A percentile compares a stretch with the other conserved stretches of the same genome.
Evolutionary conservation across 2,329 filamentous ascomycete species (phyloP).

Genomic region (Sphaerostilbella broomeana): DNA sequence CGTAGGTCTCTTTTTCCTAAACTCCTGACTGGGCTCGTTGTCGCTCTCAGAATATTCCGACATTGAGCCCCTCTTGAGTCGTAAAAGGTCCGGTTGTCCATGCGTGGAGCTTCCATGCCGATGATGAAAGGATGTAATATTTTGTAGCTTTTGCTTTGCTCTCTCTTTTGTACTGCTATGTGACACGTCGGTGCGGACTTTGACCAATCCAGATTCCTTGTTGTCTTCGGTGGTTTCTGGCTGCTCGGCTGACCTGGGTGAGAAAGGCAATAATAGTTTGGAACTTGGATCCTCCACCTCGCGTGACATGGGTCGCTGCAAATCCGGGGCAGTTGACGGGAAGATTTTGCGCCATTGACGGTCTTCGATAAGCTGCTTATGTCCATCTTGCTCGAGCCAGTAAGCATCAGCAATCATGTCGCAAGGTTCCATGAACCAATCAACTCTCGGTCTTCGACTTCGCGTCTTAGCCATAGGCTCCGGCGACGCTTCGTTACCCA

Average conservation of each 20-base stretch:
- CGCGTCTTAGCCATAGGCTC: constrained; percentile 46
- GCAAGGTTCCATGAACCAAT: constrained; percentile 77
- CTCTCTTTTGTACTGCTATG: constrained; percentile 51
- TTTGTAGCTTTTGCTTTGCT: constrained; percentile 54
- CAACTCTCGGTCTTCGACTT: constrained; percentile 64
- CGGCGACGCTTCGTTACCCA: constrained; percentile 35
- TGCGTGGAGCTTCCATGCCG: constrained; percentile 45
- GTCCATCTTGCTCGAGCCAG: constrained; percentile 78
- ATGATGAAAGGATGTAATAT: constrained; percentile 45
- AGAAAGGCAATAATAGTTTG: constrained; percentile 20
- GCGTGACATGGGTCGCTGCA: constrained; percentile 26
- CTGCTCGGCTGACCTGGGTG: constrained; percentile 21
- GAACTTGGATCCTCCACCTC: constrained; percentile 23
- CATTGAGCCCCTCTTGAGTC: constrained; percentile 42
- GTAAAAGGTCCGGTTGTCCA: constrained; percentile 46
- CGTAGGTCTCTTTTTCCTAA: constrained; percentile 26
- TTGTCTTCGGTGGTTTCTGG: constrained; percentile 17
- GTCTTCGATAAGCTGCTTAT: constrained; percentile 78
- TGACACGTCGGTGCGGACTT: constrained; percentile 35
- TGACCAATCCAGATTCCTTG: constrained; percentile 19
- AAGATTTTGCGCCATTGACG: constrained; percentile 70
- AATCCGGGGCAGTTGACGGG: constrained; percentile 30
- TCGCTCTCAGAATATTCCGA: constrained; percentile 59
- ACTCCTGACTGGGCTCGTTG: constrained; percentile 32
- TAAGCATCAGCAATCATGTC: constrained; percentile 85